These are phyloP conservation scores for Symmetrospora coprosmae DNA, from an alignment of 768 basidiomycete genomes.

Conservation along the genomic window DNA sequence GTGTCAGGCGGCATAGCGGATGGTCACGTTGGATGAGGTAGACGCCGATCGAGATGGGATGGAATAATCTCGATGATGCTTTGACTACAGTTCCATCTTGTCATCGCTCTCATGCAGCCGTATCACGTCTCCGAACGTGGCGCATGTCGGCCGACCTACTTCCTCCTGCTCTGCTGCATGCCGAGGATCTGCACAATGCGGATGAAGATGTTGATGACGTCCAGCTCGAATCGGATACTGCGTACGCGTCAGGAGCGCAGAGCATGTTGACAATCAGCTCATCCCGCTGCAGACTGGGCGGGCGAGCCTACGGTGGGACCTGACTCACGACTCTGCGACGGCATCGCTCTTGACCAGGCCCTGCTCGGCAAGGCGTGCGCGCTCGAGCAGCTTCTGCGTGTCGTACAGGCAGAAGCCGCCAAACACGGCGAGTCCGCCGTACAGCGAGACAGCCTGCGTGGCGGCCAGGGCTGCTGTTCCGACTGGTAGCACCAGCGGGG, in stretches of 20 bases:
- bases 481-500: slow-evolving; percentile 63
- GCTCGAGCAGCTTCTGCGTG: slow-evolving; percentile 52
- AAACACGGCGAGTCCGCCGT: slow-evolving; percentile 79
- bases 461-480: slow-evolving; percentile 52
- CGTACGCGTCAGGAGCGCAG: no score
- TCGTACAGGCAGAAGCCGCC: slow-evolving; percentile 74
- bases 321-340: slow-evolving; percentile 46
- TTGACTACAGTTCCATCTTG: no score
- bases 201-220: slow-evolving; percentile 72
- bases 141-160: no score
- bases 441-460: slow-evolving; percentile 62
- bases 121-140: no score
- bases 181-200: slow-evolving; percentile 16
- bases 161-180: slow-evolving; percentile 22
- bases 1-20: no score
- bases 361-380: slow-evolving; percentile 58
- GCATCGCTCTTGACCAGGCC: slow-evolving; percentile 58
- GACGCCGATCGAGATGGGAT: no score
- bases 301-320: no score
- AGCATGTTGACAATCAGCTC: no score
- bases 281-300: no score
- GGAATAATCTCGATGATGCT: no score
- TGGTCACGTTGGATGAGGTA: no score
- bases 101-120: no score
- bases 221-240: slow-evolving; percentile 50